Conservation (phyloP, 2,329 filamentous ascomycete genomes). For the Thelonectria blattea region DNA sequence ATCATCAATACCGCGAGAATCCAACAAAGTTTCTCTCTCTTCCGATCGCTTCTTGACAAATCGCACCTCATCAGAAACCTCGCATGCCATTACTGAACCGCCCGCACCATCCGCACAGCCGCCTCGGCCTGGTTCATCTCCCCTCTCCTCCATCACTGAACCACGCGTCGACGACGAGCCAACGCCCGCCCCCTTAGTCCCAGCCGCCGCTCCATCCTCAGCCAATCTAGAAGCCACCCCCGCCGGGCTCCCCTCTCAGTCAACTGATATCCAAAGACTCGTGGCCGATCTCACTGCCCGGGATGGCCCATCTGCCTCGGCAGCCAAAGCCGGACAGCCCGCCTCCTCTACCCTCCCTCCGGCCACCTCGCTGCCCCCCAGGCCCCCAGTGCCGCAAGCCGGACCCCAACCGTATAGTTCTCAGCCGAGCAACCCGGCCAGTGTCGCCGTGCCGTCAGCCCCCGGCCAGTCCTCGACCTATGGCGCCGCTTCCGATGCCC, state of each 20-base stretch:
- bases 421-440: conserved; percentile 43
- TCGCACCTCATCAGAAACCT: conserved; percentile 39
- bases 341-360: conserved; percentile 45
- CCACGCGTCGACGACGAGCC: conserved; percentile 34
- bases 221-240: conserved; percentile 38
- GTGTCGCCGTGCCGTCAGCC: conserved; percentile 39
- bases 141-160: conserved; percentile 38
- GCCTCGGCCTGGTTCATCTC: conserved; percentile 33
- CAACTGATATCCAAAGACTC: conserved; percentile 49
- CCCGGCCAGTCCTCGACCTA: conserved; percentile 44
- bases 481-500: conserved; percentile 41
- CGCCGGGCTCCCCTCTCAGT: conserved; percentile 40
- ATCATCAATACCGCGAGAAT: conserved; percentile 52
- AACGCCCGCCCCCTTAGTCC: conserved; percentile 30
- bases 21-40: conserved; percentile 49
- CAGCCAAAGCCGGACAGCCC: conserved; percentile 36
- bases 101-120: conserved; percentile 35
- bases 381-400: conserved; percentile 51
- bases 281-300: conserved; percentile 50
- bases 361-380: conserved; percentile 54
- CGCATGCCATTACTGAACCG: conserved; percentile 42
- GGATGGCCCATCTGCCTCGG: conserved; percentile 38
- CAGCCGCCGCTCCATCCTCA: conserved; percentile 34
- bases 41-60: conserved; percentile 48
- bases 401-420: conserved; percentile 46